These are phyloP conservation scores for Pythium vanterpoolii DNA, from an alignment of 352 stramenopile species.

Conservation along the genomic window DNA sequence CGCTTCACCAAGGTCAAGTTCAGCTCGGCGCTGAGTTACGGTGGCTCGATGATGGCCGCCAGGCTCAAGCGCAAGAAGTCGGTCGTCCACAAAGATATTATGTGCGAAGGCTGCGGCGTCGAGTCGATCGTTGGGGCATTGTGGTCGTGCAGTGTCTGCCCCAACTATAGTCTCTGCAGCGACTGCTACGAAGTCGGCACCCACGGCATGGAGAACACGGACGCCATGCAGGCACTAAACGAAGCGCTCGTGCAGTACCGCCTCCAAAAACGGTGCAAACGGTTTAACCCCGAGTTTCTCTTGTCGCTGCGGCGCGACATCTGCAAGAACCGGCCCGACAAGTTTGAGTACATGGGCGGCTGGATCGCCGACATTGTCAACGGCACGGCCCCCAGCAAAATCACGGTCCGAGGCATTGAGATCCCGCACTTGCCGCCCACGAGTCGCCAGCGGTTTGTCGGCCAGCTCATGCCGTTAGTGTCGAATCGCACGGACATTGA, in stretches of 20 bases:
- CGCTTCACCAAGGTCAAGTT: conserved; percentile 49
- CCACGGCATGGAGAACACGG: conserved; percentile 72
- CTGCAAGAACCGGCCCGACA: conserved; percentile 74
- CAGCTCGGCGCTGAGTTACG: conserved; percentile 61
- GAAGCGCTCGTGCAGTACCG: conserved; percentile 72
- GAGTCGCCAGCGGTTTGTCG: conserved; percentile 68
- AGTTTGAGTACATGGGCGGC: conserved; percentile 79
- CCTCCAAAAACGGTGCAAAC: conserved; percentile 72
- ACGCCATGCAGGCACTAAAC: conserved; percentile 62
- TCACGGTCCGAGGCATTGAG: conserved; percentile 77
- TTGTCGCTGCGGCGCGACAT: conserved; percentile 70
- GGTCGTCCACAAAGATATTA: conserved; percentile 55
- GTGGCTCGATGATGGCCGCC: conserved; percentile 55
- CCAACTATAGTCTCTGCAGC: conserved; percentile 65
- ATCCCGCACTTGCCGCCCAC: conserved; percentile 55
- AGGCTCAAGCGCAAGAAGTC: conserved; percentile 70
- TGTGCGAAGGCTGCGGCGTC: conserved; percentile 73
- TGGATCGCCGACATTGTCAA: conserved; percentile 83
- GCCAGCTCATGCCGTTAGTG: conserved; percentile 73
- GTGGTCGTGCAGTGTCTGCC: conserved; percentile 70
- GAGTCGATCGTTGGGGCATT: conserved; percentile 60
- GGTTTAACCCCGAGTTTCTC: conserved; percentile 72
- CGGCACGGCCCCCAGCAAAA: conserved; percentile 60
- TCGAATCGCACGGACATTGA: conserved; percentile 82
- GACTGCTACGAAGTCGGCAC: conserved; percentile 70